Percentiles rank a stretch among this genome's conserved stretches.
phyloP scores from a whole-genome alignment of 2,329 filamentous ascomycete species.

The Xylariaceae sp. region DNA sequence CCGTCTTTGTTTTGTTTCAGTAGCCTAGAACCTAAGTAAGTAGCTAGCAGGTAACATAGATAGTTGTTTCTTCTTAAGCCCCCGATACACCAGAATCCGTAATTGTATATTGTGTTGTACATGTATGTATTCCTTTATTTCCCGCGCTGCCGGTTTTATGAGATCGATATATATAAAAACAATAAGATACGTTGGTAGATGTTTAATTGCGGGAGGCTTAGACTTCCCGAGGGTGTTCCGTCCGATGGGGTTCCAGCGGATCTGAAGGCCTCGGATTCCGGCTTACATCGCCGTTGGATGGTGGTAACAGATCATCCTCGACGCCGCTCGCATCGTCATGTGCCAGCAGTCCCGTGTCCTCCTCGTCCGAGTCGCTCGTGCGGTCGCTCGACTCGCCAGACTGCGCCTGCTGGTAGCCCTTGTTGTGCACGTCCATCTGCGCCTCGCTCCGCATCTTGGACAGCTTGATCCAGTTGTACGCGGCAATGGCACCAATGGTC shows the following conservation, averaged over 20 bases:
- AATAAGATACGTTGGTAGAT: constrained; percentile 1
- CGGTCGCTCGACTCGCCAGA: constrained; percentile 42
- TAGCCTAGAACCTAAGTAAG: no score
- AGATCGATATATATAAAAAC: constrained; percentile 4
- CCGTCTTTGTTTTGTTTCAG: no score
- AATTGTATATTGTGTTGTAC: no score
- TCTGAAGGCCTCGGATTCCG: constrained; percentile 37
- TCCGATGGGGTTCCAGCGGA: constrained; percentile 26
- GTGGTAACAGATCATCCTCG: constrained; percentile 43
- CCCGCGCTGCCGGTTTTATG: neutral
- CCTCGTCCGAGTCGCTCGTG: constrained; percentile 47
- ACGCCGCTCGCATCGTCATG: constrained; percentile 40
- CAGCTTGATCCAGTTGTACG: constrained; percentile 96
- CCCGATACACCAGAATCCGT: no score
- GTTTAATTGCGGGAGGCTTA: constrained; percentile 15
- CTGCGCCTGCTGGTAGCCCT: constrained; percentile 36
- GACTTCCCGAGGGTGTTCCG: constrained; percentile 30
- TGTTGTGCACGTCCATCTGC: constrained; percentile 52
- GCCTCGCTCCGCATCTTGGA: constrained; percentile 83
- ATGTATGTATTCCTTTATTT: neutral
- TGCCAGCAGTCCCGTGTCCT: constrained; percentile 51
- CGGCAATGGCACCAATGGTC: constrained; percentile 82
- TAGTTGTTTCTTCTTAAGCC: no score
- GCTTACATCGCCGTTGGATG: constrained; percentile 45
- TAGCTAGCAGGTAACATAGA: no score